Base-by-base conservation (phyloP, 2,329 filamentous ascomycete genomes). In the Corynespora cassiicola region DNA sequence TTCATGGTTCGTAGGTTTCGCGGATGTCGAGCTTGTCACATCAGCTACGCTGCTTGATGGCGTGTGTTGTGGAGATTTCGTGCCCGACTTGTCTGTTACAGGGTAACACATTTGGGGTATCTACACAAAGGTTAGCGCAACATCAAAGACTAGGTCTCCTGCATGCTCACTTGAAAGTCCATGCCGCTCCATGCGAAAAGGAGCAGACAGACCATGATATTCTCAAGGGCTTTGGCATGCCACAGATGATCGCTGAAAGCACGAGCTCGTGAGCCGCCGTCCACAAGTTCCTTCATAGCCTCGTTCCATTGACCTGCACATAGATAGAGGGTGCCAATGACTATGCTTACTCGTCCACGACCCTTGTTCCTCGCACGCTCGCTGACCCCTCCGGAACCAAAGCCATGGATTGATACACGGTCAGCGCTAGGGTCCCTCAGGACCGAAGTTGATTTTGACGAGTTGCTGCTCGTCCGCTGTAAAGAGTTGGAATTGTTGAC, bases 171-270 rank as follows among this genome's bases (percentile, higher is more conserved):
- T 56, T 85, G 80, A 56, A 97, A 97, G 59, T 94, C 87, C 56
- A 92, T 76, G 4, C 85, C 87, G 22, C 86, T 81, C 88, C 90
- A 96, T 19, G 85, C 87, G 46, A 95, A 82, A 56, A 97, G 80
- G 25, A 97, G 63, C 52, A 97, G 78, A 59, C 87, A 90, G 17
- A 95, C 78, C 30, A 94, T 74, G 44, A 95, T 88, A 18, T 91
- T 84, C 63, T 99, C 95, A 14, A 99, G 76, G 1, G 90, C 91
- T 69, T 97, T 97, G 12, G 88, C 94, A 70, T 96, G 90, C 92
- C 94, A 99, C n/a, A 97, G 68, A 68, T 96, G 89, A 68, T 99
- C 94, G 56, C 90, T 91, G 42, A 88, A 80, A 23, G 83, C 84
- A 55, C 89, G 86, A 11, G 90, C 86, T 53, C 86, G 82, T 7